Percentiles rank a stretch among this genome's conserved stretches.
phyloP scores from a whole-genome alignment of 495 filamentous ascomycete genomes.

The Cryomyces minteri region DNA sequence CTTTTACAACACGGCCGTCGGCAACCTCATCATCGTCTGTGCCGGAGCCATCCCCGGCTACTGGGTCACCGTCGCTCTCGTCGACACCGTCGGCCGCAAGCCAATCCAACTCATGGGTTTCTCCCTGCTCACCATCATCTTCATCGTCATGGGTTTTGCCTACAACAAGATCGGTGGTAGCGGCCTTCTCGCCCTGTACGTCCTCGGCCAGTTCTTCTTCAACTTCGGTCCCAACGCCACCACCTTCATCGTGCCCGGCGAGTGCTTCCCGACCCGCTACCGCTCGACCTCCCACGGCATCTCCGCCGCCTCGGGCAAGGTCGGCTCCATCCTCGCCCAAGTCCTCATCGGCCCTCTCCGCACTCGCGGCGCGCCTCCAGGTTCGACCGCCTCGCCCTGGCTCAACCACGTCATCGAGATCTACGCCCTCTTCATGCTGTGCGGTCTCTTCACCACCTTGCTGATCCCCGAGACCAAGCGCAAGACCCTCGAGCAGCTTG shows the following conservation, averaged over 20 bases:
- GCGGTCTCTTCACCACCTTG: slow-evolving; percentile 43
- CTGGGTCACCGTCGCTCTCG: slow-evolving; percentile 19
- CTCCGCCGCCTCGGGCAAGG: slow-evolving; percentile 64
- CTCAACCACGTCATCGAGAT: slow-evolving; percentile 68
- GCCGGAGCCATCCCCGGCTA: slow-evolving; percentile 21
- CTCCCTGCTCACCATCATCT: slow-evolving; percentile 16
- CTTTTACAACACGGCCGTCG: slow-evolving; percentile 14
- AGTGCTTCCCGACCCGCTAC: slow-evolving; percentile 80
- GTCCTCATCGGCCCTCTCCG: slow-evolving; percentile 28
- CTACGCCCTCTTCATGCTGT: slow-evolving; percentile 64
- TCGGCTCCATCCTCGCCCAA: slow-evolving; percentile 49
- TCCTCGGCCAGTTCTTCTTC: slow-evolving; percentile 77
- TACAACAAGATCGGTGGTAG: slow-evolving; percentile 11
- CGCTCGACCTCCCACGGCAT: slow-evolving; percentile 72
- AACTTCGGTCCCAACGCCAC: slow-evolving; percentile 78
- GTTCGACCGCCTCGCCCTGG: slow-evolving; percentile 34
- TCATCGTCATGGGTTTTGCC: slow-evolving; percentile 16
- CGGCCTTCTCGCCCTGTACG: slow-evolving; percentile 51
- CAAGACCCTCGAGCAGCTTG: slow-evolving; percentile 26
- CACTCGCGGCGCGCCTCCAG: slow-evolving; percentile 12
- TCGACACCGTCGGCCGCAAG: slow-evolving; percentile 18
- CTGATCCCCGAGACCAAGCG: slow-evolving; percentile 53
- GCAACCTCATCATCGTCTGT: slow-evolving; percentile 27
- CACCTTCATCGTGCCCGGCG: slow-evolving; percentile 80
- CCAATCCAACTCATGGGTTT: slow-evolving; percentile 18